Evolutionary conservation across 768 basidiomycete genomes (phyloP).

Genomic region (Phaffia tasmanica): DNA sequence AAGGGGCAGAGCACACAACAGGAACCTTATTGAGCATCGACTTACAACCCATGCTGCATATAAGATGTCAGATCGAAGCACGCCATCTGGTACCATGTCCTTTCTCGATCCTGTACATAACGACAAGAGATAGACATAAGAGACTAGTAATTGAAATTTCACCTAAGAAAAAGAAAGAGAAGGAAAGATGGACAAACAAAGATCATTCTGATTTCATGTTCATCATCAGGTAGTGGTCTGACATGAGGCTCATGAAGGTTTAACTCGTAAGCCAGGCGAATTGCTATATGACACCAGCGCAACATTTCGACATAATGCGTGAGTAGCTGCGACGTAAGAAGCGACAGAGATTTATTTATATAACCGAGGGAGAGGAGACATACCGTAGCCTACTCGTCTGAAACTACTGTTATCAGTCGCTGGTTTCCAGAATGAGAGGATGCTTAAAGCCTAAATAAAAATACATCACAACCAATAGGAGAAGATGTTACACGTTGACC

Average conservation of each 20-base stretch:
- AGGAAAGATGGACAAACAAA: slow-evolving; percentile 13
- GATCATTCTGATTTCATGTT: slow-evolving; percentile 26
- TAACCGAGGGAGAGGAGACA: background rate
- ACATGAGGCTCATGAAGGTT: slow-evolving; percentile 10
- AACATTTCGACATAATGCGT: background rate
- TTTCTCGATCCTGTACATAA: slow-evolving; percentile 23
- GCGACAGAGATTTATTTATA: no score
- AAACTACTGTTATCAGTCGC: slow-evolving; percentile 15
- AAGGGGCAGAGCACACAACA: no score
- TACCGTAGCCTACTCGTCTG: slow-evolving; percentile 25
- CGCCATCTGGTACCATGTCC: slow-evolving; percentile 26
- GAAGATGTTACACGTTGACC: no score
- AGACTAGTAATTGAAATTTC: no score
- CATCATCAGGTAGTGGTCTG: slow-evolving; percentile 21
- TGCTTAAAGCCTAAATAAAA: no score
- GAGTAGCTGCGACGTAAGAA: background rate
- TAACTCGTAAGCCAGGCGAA: slow-evolving; percentile 26
- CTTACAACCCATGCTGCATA: background rate
- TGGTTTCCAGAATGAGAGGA: no score
- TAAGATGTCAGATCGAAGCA: slow-evolving; percentile 26
- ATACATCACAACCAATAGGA: no score
- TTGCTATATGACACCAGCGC: background rate
- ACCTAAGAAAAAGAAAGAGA: no score
- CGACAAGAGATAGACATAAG: no score
- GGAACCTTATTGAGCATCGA: no score